Base-by-base conservation (phyloP, 441 rosid genomes). In the Aleurites moluccanus region DNA sequence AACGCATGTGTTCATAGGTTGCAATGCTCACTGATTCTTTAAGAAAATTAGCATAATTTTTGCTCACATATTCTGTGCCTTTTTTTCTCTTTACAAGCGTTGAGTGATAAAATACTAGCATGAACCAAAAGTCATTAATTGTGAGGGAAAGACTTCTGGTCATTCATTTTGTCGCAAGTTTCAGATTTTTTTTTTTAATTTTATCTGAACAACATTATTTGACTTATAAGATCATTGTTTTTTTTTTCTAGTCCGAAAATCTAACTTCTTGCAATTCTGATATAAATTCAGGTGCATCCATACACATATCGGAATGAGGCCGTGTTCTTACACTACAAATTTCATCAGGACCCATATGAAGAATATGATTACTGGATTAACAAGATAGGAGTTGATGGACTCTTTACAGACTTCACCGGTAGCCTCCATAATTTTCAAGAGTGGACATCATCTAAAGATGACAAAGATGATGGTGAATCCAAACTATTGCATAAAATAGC, bases 391-490 rank as follows among this genome's bases (percentile, higher is more conserved):
- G 91, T 93, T 0, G 99, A 96, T 78, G 98, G 99, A 47, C 88
- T 92, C 74, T 93, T 96, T 77, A 96, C 99, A 30, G 99, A 96
- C 80, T 96, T 93, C 84, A 84, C 99, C 0, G 96, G 97, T 60
- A 93, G 97, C 80, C 88, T 93, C 30, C 96, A 90, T 62, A 80
- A 81, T 25, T 92, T 44, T 72, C 96, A 88, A 81, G 92, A 93
- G 72, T 80, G 80, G 92, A 72, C 82, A 42, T 77, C 90, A 13
- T 33, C 82, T 4, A 33, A 52, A 47, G 79, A 74, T 16, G 75
- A 63, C 57, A 28, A 52, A 47, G 79, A 74, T 16, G 75, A 65
- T 59, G 61, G 23, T 47, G 78, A 86, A 53, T 82, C 84, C 16
- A 70, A 82, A 61, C n/a, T 89, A 9, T 30, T 85, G 84, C 84